A percentile compares a stretch with the other conserved stretches of the same genome.
These are phyloP conservation scores for Rhododendron williamsianum DNA, from an alignment of 148 eudicot genomes.

Conservation along the genomic window DNA sequence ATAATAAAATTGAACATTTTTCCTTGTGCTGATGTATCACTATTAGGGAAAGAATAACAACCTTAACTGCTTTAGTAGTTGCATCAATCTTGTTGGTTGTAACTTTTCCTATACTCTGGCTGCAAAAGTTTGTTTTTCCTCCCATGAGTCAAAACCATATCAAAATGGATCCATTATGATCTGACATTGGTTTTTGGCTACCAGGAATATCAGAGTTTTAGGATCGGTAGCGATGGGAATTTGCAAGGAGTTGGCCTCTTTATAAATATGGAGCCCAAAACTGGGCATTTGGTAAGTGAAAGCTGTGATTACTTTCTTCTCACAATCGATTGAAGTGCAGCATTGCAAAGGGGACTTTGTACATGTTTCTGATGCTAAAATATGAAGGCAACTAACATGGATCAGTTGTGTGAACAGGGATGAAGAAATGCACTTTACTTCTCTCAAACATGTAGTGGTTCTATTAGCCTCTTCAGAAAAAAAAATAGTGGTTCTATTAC, in stretches of 20 bases:
- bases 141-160: background rate
- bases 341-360: background rate
- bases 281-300: constrained; percentile 53
- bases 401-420: background rate
- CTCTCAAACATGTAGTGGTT: background rate
- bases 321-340: background rate
- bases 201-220: constrained; percentile 76
- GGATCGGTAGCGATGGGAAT: constrained; percentile 93
- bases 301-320: background rate
- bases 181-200: constrained; percentile 10
- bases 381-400: background rate
- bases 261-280: constrained; percentile 64
- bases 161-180: background rate
- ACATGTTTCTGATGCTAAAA: background rate
- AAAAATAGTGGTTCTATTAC: background rate
- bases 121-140: background rate
- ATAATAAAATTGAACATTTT: background rate
- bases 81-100: background rate
- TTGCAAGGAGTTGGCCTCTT: constrained; percentile 96
- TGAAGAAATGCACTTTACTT: background rate
- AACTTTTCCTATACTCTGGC: background rate
- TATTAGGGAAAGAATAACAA: background rate
- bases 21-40: background rate
- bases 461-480: background rate
- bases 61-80: background rate